Conservation (phyloP, 2,329 filamentous ascomycete species). For the Rhynchosporium agropyri region DNA sequence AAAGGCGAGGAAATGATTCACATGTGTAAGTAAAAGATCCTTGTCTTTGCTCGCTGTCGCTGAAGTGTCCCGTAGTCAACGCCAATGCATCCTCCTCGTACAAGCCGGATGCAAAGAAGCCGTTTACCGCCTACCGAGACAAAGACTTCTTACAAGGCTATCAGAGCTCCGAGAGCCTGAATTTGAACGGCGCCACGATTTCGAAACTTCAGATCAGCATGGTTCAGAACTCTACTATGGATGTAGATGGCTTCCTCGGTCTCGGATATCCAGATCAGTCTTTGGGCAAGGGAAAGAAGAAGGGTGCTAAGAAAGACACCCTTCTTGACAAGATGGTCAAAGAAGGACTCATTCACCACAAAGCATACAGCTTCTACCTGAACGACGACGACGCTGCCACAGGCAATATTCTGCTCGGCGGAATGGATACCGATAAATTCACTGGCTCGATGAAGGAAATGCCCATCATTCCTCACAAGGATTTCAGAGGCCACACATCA, state of each 20-base stretch:
- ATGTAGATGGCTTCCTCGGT: conserved; percentile 57
- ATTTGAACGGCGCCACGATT: conserved; percentile 50
- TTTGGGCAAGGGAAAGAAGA: conserved; percentile 36
- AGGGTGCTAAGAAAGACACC: conserved; percentile 23
- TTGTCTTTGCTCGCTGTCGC: not conserved
- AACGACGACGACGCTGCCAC: conserved; percentile 37
- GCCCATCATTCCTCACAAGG: conserved; percentile 19
- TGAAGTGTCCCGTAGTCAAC: conserved; percentile 47
- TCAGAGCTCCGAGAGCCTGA: conserved; percentile 58
- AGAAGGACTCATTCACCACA: conserved; percentile 48
- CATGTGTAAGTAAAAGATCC: not conserved
- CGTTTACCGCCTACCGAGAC: not conserved
- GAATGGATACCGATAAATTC: conserved; percentile 50
- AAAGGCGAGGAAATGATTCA: not conserved
- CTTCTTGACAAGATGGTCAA: conserved; percentile 43
- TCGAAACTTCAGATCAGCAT: conserved; percentile 57
- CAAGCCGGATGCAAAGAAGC: not conserved
- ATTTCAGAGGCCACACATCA: conserved; percentile 26
- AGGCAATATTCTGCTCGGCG: conserved; percentile 48
- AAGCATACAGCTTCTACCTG: conserved; percentile 44
- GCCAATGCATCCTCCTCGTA: conserved; percentile 46
- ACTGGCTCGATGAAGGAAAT: conserved; percentile 38
- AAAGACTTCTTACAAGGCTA: conserved; percentile 45
- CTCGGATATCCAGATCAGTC: conserved; percentile 57
- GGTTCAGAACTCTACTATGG: conserved; percentile 49